A percentile compares a stretch with the other conserved stretches of the same genome.
Conservation (phyloP, 257 asterid species). For the Nicotiana knightiana region DNA sequence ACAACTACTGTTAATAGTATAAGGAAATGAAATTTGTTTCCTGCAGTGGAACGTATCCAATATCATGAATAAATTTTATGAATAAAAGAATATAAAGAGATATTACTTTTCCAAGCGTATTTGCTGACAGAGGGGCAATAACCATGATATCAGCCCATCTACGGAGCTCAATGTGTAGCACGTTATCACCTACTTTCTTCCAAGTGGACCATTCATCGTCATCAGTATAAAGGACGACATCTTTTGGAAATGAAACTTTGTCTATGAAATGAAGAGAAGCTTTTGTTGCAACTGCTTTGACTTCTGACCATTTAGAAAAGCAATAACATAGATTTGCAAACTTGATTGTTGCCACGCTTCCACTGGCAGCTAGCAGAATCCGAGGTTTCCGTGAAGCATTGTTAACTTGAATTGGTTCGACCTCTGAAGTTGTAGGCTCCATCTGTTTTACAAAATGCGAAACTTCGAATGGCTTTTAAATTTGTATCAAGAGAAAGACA, state of each 20-base stretch:
- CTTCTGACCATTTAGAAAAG: constrained; percentile 88
- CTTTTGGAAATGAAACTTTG: constrained; percentile 49
- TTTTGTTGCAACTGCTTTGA: constrained; percentile 77
- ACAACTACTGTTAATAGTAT: neutral
- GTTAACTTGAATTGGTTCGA: constrained; percentile 23
- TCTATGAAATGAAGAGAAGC: constrained; percentile 75
- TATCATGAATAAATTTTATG: neutral
- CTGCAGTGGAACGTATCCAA: neutral
- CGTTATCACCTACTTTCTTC: constrained; percentile 68
- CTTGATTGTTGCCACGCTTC: constrained; percentile 86
- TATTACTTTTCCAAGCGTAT: constrained; percentile 85
- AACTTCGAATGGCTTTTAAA: neutral
- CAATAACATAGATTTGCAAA: constrained; percentile 72
- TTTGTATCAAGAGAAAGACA: neutral
- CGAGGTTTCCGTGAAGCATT: constrained; percentile 50
- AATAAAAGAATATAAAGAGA: neutral
- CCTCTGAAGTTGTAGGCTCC: constrained; percentile 23
- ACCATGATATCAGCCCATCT: constrained; percentile 92
- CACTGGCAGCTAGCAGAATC: constrained; percentile 82
- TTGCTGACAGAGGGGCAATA: constrained; percentile 92
- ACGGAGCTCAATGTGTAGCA: constrained; percentile 78
- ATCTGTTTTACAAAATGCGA: constrained; percentile 41
- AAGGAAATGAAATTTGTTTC: neutral
- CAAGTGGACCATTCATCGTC: constrained; percentile 83
- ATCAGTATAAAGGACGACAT: constrained; percentile 60